Conservation (phyloP, 2,329 filamentous ascomycete genomes). For the Apiospora saccharicola region DNA sequence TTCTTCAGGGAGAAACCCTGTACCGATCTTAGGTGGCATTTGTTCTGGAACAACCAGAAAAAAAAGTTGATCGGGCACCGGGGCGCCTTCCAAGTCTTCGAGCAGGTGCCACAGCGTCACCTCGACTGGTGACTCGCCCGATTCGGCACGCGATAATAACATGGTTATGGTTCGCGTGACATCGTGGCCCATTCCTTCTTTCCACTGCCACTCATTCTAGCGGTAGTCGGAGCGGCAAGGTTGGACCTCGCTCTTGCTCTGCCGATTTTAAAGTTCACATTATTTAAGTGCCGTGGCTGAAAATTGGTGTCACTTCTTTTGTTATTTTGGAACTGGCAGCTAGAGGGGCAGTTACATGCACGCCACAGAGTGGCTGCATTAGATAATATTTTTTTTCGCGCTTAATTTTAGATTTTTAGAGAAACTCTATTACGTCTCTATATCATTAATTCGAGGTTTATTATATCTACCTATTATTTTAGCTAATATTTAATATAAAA, state of each 20-base stretch:
- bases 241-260: background rate
- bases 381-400: too few species aligned
- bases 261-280: background rate
- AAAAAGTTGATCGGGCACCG: background rate
- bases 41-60: constrained; percentile 16
- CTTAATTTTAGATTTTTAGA: background rate
- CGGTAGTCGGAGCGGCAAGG: background rate
- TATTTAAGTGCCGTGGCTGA: constrained; percentile 7
- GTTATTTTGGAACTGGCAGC: too few species aligned
- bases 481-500: too few species aligned
- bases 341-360: too few species aligned
- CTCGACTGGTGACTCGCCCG: background rate
- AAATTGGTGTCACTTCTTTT: background rate
- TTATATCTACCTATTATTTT: too few species aligned
- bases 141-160: background rate
- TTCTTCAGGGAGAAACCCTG: background rate
- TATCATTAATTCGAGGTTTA: too few species aligned
- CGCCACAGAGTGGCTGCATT: too few species aligned
- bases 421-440: too few species aligned
- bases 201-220: background rate
- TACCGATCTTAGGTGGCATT: background rate
- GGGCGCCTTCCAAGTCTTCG: too few species aligned
- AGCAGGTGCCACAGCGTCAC: background rate
- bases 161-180: constrained; percentile 3
- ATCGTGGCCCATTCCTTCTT: background rate